Evolutionary conservation across 73 alveolate genomes (phyloP).

Genomic region (Effrenium voratum): DNA sequence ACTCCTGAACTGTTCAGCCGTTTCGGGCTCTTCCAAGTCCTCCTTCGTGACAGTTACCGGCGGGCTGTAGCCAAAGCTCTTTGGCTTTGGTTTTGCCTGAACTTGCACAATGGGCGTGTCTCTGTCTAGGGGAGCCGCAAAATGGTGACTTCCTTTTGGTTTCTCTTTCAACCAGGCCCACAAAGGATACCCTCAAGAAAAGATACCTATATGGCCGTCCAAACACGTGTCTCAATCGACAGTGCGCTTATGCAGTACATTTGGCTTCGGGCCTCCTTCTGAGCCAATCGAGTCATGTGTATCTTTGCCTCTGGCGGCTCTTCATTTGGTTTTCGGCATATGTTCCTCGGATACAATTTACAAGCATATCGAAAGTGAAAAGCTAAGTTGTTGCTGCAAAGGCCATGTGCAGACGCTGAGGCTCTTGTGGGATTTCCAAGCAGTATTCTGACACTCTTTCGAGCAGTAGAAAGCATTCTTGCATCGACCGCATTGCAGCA

Average conservation of each 20-base stretch:
- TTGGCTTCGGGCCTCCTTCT: slow-evolving; percentile 10
- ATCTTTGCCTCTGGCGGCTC: slow-evolving; percentile 48
- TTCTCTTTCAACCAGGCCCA: too few species aligned
- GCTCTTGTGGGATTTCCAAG: slow-evolving; percentile 61
- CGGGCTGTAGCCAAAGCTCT: slow-evolving; percentile 14
- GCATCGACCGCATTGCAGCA: slow-evolving; percentile 76
- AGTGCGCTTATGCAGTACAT: neutral
- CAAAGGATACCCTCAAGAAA: too few species aligned
- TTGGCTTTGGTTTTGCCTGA: slow-evolving; percentile 63
- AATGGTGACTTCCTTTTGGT: too few species aligned
- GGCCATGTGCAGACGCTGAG: neutral
- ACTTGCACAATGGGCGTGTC: too few species aligned
- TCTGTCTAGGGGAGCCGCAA: too few species aligned
- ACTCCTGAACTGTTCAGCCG: neutral
- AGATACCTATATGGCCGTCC: neutral
- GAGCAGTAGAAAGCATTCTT: slow-evolving; percentile 75
- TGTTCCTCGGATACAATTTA: neutral
- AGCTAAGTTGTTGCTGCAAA: neutral
- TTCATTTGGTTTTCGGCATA: slow-evolving; percentile 61
- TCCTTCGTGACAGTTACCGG: slow-evolving; percentile 46
- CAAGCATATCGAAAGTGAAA: neutral
- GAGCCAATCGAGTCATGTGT: slow-evolving; percentile 7
- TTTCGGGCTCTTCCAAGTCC: slow-evolving; percentile 48
- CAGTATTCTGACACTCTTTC: slow-evolving; percentile 49
- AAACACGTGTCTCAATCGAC: neutral